phyloP scores from a whole-genome alignment of 2,329 filamentous ascomycete genomes.

The Emmonsiellopsis sp. region DNA sequence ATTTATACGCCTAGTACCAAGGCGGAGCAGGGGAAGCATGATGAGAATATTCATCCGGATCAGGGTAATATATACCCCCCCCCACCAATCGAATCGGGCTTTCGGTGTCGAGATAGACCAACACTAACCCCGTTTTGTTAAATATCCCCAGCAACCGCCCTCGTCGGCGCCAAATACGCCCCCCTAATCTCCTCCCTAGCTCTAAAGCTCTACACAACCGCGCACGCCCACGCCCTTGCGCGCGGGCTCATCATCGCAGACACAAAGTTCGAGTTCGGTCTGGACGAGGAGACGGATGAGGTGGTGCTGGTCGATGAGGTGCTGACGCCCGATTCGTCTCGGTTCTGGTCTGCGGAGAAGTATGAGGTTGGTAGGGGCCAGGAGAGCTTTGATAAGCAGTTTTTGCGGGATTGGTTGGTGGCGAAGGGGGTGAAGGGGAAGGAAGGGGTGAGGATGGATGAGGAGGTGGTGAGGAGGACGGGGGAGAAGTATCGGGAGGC shows the following conservation, averaged over 20 bases:
- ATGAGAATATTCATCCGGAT: conserved; percentile 76
- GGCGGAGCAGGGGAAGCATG: conserved; percentile 66
- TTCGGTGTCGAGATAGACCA: too few relatives aligned
- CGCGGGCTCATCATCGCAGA: conserved; percentile 70
- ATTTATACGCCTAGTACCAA: conserved; percentile 81
- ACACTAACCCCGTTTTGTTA: not conserved
- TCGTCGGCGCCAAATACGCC: conserved; percentile 59
- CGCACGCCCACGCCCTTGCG: conserved; percentile 31
- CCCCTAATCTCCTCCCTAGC: conserved; percentile 56
- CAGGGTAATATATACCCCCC: conserved; percentile 35
- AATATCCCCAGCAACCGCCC: conserved; percentile 37
- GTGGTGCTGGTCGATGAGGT: conserved; percentile 77
- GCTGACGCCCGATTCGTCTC: conserved; percentile 70
- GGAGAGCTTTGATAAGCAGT: conserved; percentile 84
- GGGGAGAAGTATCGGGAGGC: conserved; percentile 66
- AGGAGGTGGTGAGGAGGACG: conserved; percentile 61
- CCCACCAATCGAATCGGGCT: not conserved
- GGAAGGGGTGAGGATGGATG: conserved; percentile 61
- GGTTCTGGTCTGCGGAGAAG: conserved; percentile 72
- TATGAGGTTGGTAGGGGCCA: conserved; percentile 68
- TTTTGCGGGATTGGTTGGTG: conserved; percentile 73
- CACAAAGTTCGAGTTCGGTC: conserved; percentile 69
- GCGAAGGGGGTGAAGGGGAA: conserved; percentile 65
- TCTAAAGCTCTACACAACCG: conserved; percentile 53
- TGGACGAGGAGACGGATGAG: conserved; percentile 55